Percentiles rank a stretch among this genome's conserved stretches.
Conservation (phyloP, 192 early-diverging fungal species). For the Linnemannia exigua region DNA sequence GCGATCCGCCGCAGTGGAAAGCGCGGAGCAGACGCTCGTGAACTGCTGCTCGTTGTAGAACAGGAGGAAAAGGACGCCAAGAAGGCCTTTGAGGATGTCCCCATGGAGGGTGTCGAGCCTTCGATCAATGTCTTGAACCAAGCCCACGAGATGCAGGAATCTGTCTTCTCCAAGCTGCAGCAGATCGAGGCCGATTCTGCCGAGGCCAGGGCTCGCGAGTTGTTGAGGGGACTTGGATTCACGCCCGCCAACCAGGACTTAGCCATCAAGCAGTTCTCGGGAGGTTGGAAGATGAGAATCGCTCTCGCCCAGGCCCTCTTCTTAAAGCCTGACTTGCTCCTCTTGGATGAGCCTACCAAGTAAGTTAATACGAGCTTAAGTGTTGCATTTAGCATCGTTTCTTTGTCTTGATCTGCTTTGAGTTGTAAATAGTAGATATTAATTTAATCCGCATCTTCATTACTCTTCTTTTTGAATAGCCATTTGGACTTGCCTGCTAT, state of each 20-base stretch:
- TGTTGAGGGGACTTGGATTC: slow-evolving; percentile 85
- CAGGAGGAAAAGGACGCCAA: slow-evolving; percentile 46
- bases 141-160: slow-evolving; percentile 69
- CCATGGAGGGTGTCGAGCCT: slow-evolving; percentile 46
- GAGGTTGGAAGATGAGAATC: slow-evolving; percentile 93
- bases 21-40: slow-evolving; percentile 74
- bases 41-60: slow-evolving; percentile 62
- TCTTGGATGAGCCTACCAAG: slow-evolving; percentile 88
- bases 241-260: slow-evolving; percentile 69
- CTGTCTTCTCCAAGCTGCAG: slow-evolving; percentile 71
- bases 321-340: slow-evolving; percentile 83
- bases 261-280: slow-evolving; percentile 78
- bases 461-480: slow-evolving; percentile 40
- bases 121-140: slow-evolving; percentile 68
- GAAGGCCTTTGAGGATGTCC: slow-evolving; percentile 50
- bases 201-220: slow-evolving; percentile 75
- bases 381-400: background rate
- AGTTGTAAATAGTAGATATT: background rate
- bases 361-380: slow-evolving; percentile 18
- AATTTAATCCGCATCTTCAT: background rate
- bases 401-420: too few relatives aligned
- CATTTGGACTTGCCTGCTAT: slow-evolving; percentile 92
- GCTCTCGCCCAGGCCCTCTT: slow-evolving; percentile 90
- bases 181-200: slow-evolving; percentile 74
- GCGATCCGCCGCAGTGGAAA: slow-evolving; percentile 77